Conservation (phyloP, 2,329 filamentous ascomycete species). For the Fusarium keratoplasticum region DNA sequence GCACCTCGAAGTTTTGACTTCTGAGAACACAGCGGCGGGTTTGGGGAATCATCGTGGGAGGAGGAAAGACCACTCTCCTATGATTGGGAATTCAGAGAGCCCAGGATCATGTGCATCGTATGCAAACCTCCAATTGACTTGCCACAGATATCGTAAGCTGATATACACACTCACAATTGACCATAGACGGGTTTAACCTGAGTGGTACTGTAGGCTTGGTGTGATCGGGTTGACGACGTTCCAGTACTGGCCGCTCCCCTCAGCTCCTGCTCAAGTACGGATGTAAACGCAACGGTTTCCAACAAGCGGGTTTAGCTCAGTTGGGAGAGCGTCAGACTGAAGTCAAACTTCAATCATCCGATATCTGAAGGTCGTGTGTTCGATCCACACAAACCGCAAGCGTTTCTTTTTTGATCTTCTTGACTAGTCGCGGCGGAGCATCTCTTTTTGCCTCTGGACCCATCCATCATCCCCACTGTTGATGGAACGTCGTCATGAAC, state of each 20-base stretch:
- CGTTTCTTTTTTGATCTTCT: slow-evolving; percentile 4
- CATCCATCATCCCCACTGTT: not conserved
- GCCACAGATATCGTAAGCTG: accelerated
- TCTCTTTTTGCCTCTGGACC: not conserved
- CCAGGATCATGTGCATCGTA: not conserved
- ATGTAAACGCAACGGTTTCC: not conserved
- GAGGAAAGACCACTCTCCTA: not conserved
- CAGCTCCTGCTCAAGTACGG: not conserved
- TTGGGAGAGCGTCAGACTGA: slow-evolving; percentile 45
- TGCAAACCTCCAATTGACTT: not conserved
- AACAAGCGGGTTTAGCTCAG: slow-evolving; percentile 48
- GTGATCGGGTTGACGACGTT: not conserved
- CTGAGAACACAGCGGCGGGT: not conserved
- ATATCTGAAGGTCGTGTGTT: slow-evolving; percentile 48
- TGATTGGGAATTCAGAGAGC: not conserved
- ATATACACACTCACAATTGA: not conserved
- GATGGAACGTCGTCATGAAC: not conserved
- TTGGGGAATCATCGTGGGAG: not conserved
- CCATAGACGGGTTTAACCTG: not conserved
- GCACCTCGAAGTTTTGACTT: not conserved
- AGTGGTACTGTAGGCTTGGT: not conserved
- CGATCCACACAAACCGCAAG: slow-evolving; percentile 47
- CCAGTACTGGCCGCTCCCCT: not conserved
- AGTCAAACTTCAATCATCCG: slow-evolving; percentile 36
- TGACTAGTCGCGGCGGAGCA: not conserved